phyloP scores from a whole-genome alignment of 805 yeast species.

The Myxozyma geophila region DNA sequence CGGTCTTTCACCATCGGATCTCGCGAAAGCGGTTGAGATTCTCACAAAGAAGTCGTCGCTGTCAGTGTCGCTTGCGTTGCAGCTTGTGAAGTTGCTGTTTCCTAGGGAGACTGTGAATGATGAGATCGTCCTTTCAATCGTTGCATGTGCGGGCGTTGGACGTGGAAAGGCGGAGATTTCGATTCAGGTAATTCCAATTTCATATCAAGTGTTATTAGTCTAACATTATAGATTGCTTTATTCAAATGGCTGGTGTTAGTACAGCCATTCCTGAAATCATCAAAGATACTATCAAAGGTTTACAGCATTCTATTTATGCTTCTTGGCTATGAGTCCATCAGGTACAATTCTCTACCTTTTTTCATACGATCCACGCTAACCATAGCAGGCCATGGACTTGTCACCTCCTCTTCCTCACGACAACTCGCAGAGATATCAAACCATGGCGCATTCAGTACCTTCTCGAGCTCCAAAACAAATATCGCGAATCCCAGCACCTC shows the following conservation, averaged over 20 bases:
- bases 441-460: conserved; percentile 35
- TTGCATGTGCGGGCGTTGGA: conserved; percentile 29
- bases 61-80: conserved; percentile 13
- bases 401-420: conserved; percentile 28
- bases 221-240: not conserved
- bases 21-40: conserved; percentile 10
- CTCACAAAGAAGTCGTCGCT: conserved; percentile 13
- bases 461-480: conserved; percentile 26
- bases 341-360: conserved; percentile 7
- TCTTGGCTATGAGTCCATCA: conserved; percentile 21
- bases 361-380: not conserved
- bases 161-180: conserved; percentile 8
- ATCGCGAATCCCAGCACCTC: conserved; percentile 27
- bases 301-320: conserved; percentile 24
- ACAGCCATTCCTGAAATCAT: conserved; percentile 22
- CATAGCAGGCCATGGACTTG: conserved; percentile 25
- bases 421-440: conserved; percentile 21
- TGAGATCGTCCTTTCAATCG: conserved; percentile 17
- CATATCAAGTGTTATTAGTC: not conserved
- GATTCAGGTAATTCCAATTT: conserved; percentile 18
- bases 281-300: not conserved
- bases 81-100: conserved; percentile 21
- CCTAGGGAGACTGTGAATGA: conserved; percentile 25
- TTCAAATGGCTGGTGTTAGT: conserved; percentile 30
- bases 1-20: conserved; percentile 25